These are phyloP conservation scores for Vigna hirtella DNA, from an alignment of 306 rosid species.

Conservation along the genomic window DNA sequence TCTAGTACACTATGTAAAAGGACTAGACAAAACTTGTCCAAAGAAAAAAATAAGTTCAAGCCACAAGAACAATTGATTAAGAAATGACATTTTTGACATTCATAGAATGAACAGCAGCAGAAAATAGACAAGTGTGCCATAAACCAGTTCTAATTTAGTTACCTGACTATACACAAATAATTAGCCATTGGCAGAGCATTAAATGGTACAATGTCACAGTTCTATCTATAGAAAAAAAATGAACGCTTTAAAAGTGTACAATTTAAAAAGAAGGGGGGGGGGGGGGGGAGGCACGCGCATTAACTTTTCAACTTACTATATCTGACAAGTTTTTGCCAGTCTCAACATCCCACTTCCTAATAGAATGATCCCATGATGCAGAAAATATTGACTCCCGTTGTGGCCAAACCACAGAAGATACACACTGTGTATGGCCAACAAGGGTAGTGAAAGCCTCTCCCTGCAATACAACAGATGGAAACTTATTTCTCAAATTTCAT, in stretches of 20 bases:
- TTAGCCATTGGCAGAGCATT: conserved; percentile 11
- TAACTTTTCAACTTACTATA: conserved; percentile 61
- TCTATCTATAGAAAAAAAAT: background rate
- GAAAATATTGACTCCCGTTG: conserved; percentile 75
- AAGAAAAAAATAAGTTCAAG: conserved; percentile 17
- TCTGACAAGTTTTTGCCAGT: conserved; percentile 66
- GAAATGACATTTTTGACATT: no score
- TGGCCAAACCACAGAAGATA: conserved; percentile 87
- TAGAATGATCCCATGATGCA: conserved; percentile 94
- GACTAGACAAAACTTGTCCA: background rate
- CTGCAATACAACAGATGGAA: conserved; percentile 49
- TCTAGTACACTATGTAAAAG: background rate
- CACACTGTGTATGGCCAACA: conserved; percentile 89
- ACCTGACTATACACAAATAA: background rate
- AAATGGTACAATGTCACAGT: background rate
- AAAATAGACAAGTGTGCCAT: conserved; percentile 26
- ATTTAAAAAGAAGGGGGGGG: background rate
- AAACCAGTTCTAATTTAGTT: background rate
- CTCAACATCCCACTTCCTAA: conserved; percentile 87
- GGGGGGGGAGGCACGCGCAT: background rate
- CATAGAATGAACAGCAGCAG: background rate
- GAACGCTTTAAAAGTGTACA: background rate
- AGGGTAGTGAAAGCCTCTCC: conserved; percentile 80
- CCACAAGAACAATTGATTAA: background rate
- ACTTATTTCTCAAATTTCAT: conserved; percentile 1